Base-by-base conservation (phyloP, 148 eudicot genomes). In the Pouteria glomerata region DNA sequence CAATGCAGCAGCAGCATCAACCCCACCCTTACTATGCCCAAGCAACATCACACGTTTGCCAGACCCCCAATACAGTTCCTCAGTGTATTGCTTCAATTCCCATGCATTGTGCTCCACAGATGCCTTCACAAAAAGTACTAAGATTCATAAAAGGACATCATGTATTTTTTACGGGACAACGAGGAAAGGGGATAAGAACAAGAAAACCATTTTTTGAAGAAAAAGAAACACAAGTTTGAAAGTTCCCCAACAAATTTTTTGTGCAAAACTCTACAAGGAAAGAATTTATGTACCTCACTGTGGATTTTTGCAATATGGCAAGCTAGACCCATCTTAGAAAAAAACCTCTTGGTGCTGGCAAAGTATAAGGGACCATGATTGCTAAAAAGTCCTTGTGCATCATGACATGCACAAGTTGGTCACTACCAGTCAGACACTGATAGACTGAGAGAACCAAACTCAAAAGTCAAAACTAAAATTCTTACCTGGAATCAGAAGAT, bases 1-100 rank as follows among this genome's bases (percentile, higher is more conserved):
- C 71, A 90, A 84, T 62, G 98, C 97, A 57, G 98, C 98, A 53
- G 97, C 98, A 71, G 95, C 97, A 86, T 93, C 98, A 24, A 93
- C 92, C 33, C 98, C 97, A 26, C 98, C 98, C 61, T 93, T 93
- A 85, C 98, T 93, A 73, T 93, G 98, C 41, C 98, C 98, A 42
- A 93, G 93, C 72, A 93, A 88, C 95, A 93, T 93, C 64, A 93
- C 92, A 34, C 77, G 92, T 80, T 90, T 93, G 18, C 95, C 95
- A 34, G 95, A 89, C 4, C 98, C 98, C 98, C 98, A 89, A 73
- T 83, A 90, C 24, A 90, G 86, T 83, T 93, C 98, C 85, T 93
- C 98, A 8, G 90, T 81, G 61, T 89, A 90, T 26, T 90, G 86
- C 79, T 90, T 93, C 58, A 93, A 77, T 65, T 78, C 95, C 97